Conservation (phyloP, 805 yeast genomes). For the Blastobotrys chiropterorum region DNA sequence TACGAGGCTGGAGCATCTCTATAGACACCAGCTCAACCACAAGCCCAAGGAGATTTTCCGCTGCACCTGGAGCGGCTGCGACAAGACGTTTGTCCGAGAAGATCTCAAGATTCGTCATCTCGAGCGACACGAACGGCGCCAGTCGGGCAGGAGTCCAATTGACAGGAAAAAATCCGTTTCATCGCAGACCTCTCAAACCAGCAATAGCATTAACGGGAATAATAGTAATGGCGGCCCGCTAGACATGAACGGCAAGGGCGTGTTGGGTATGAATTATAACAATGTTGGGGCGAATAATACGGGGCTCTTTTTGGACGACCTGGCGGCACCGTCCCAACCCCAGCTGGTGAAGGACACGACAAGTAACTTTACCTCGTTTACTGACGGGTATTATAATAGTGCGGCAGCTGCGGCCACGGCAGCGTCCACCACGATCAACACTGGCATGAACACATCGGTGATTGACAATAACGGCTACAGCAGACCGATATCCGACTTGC, state of each 20-base stretch:
- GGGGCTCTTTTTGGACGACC: background rate
- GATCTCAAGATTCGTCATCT: slow-evolving; percentile 30
- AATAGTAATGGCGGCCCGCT: background rate
- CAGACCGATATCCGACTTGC: slow-evolving; percentile 11
- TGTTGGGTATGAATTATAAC: background rate
- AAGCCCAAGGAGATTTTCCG: slow-evolving; percentile 30
- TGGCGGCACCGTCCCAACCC: background rate
- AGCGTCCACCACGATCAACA: background rate
- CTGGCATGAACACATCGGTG: background rate
- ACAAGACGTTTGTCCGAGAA: slow-evolving; percentile 31
- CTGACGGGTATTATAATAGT: slow-evolving; percentile 1
- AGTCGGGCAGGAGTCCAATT: slow-evolving; percentile 1
- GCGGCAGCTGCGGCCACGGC: background rate
- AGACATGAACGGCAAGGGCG: background rate
- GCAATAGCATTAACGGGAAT: too few relatives aligned
- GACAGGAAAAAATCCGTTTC: background rate
- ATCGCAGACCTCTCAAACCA: background rate
- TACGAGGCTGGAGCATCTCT: slow-evolving; percentile 25
- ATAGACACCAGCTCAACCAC: slow-evolving; percentile 27
- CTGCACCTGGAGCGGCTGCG: slow-evolving; percentile 31
- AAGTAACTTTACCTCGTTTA: slow-evolving; percentile 3
- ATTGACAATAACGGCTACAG: background rate
- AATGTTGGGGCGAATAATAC: background rate
- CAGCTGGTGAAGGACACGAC: background rate
- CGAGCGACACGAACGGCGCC: slow-evolving; percentile 27